Evolutionary conservation across 257 asterid species (phyloP).

Genomic region (Nicotiana obtusifolia): DNA sequence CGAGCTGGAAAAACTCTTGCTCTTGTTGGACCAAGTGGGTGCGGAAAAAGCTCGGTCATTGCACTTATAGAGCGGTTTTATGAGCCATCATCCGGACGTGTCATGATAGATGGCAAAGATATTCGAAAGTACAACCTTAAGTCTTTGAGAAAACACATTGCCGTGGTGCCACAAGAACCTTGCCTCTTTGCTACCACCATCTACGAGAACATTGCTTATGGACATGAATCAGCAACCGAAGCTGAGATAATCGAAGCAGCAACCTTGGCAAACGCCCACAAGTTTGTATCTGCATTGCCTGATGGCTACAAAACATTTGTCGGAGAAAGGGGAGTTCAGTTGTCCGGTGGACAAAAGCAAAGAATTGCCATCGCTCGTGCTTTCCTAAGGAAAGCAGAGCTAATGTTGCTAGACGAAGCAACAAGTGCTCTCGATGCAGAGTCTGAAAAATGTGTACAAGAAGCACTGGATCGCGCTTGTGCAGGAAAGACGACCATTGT

Average conservation of each 20-base stretch:
- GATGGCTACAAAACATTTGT: slow-evolving; percentile 51
- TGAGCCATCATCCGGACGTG: slow-evolving; percentile 76
- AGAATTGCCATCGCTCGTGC: slow-evolving; percentile 81
- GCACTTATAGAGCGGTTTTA: slow-evolving; percentile 63
- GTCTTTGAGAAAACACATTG: slow-evolving; percentile 58
- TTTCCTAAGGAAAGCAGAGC: slow-evolving; percentile 54
- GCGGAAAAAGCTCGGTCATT: slow-evolving; percentile 70
- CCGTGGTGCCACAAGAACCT: slow-evolving; percentile 78
- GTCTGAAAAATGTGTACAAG: slow-evolving; percentile 63
- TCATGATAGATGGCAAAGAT: slow-evolving; percentile 67
- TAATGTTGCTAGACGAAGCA: slow-evolving; percentile 75
- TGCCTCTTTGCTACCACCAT: slow-evolving; percentile 74
- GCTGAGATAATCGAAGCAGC: slow-evolving; percentile 74
- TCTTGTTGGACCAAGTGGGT: slow-evolving; percentile 86
- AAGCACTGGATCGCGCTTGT: slow-evolving; percentile 66
- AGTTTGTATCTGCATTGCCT: slow-evolving; percentile 47
- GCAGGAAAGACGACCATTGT: slow-evolving; percentile 68
- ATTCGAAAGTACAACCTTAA: slow-evolving; percentile 67
- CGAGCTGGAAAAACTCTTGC: slow-evolving; percentile 82
- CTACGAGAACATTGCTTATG: slow-evolving; percentile 73
- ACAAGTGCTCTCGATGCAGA: slow-evolving; percentile 85
- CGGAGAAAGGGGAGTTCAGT: slow-evolving; percentile 75
- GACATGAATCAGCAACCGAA: slow-evolving; percentile 61
- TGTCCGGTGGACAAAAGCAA: slow-evolving; percentile 88
- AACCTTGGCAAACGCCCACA: slow-evolving; percentile 61